Conservation (phyloP, 345 rosid genomes). For the Bruguiera parviflora region DNA sequence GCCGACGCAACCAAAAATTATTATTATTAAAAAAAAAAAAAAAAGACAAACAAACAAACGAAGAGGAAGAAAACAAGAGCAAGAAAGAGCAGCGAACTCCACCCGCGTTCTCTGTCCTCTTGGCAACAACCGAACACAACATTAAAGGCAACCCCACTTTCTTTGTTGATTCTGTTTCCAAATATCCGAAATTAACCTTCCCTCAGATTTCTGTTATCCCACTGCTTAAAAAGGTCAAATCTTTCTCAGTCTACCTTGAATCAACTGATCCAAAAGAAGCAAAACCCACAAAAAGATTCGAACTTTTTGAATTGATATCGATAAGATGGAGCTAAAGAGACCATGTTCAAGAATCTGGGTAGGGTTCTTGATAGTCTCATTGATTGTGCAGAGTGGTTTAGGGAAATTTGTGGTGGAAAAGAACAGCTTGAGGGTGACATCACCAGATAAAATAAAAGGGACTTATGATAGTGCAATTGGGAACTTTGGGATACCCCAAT, state of each 20-base stretch:
- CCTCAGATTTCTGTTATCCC: background rate
- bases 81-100: background rate
- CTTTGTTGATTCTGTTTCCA: conserved; percentile 1
- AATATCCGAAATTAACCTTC: background rate
- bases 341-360: conserved; percentile 10
- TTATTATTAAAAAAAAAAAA: no score
- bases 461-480: conserved; percentile 89
- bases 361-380: conserved; percentile 38
- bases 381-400: conserved; percentile 15
- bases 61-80: background rate
- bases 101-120: no score
- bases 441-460: conserved; percentile 90
- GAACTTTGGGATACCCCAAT: conserved; percentile 96
- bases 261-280: conserved; percentile 12
- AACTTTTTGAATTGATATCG: background rate
- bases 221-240: conserved; percentile 1
- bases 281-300: conserved; percentile 5
- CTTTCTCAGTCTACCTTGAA: conserved; percentile 7
- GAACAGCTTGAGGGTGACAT: conserved; percentile 80
- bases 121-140: no score
- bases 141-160: background rate
- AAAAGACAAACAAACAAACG: no score
- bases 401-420: conserved; percentile 94
- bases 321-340: conserved; percentile 15
- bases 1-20: no score